Evolutionary conservation across 202 grass and related monocot species (phyloP).

Genomic region (Setaria viridis): DNA sequence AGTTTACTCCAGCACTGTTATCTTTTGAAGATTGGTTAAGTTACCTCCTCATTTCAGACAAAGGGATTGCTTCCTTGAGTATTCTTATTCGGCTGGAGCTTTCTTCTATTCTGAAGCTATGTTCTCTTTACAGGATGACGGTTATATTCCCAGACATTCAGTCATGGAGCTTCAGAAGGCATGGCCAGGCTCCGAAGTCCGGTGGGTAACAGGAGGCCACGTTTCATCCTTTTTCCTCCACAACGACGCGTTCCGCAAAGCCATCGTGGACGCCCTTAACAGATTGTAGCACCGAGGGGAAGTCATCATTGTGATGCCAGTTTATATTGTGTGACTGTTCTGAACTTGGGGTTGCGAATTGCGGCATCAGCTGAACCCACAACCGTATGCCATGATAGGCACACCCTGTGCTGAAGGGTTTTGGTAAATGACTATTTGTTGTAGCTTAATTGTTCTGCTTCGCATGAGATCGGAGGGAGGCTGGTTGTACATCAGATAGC

Average conservation of each 20-base stretch:
- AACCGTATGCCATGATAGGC: background rate
- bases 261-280: slow-evolving; percentile 74
- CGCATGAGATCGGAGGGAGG: background rate
- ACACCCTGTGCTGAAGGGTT: background rate
- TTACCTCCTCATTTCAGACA: slow-evolving; percentile 19
- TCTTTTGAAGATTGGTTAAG: slow-evolving; percentile 10
- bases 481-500: slow-evolving; percentile 31
- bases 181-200: slow-evolving; percentile 89
- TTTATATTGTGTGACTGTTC: slow-evolving; percentile 27
- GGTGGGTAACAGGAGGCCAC: slow-evolving; percentile 89
- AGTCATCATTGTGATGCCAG: background rate
- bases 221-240: slow-evolving; percentile 95
- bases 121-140: slow-evolving; percentile 69
- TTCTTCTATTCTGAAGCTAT: slow-evolving; percentile 20
- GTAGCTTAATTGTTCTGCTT: slow-evolving; percentile 20
- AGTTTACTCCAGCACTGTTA: slow-evolving; percentile 9
- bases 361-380: background rate
- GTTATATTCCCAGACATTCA: slow-evolving; percentile 93
- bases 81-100: background rate
- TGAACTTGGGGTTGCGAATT: background rate
- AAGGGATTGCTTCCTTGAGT: background rate
- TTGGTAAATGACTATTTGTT: slow-evolving; percentile 9
- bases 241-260: slow-evolving; percentile 85
- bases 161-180: slow-evolving; percentile 88
- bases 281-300: slow-evolving; percentile 53